Conservation (phyloP, 2,329 filamentous ascomycete genomes). For the Cercospora beticola region DNA sequence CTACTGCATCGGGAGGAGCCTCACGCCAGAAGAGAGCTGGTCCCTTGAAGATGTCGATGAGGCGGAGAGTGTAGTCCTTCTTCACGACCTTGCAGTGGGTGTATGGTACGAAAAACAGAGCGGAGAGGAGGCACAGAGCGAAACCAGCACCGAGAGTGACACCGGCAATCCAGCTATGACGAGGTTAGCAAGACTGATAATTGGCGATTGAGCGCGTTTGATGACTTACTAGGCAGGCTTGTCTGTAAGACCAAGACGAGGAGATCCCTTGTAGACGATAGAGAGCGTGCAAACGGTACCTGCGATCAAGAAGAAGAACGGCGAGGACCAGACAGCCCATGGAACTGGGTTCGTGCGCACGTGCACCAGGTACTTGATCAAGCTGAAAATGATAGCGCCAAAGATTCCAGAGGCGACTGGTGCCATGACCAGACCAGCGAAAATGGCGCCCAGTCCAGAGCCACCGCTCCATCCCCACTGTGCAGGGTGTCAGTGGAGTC, state of each 20-base stretch:
- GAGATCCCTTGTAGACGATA: constrained; percentile 54
- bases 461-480: constrained; percentile 41
- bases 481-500: constrained; percentile 45
- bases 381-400: constrained; percentile 49
- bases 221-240: constrained; percentile 29
- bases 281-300: constrained; percentile 53
- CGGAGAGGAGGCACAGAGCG: constrained; percentile 51
- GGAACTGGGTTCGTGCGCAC: constrained; percentile 50
- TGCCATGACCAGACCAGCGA: constrained; percentile 48
- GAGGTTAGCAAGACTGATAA: constrained; percentile 29
- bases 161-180: constrained; percentile 56
- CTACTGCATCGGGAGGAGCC: constrained; percentile 31
- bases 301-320: constrained; percentile 49
- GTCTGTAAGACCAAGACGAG: constrained; percentile 50
- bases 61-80: constrained; percentile 61
- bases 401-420: constrained; percentile 49
- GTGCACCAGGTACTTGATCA: constrained; percentile 50
- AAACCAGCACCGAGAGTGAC: constrained; percentile 55
- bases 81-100: constrained; percentile 59
- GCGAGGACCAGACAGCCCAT: constrained; percentile 50
- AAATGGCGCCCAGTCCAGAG: constrained; percentile 45
- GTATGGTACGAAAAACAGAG: constrained; percentile 59
- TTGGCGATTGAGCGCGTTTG: not conserved
- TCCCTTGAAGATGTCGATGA: constrained; percentile 56
- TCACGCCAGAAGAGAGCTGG: constrained; percentile 32